phyloP scores from a whole-genome alignment of 2,329 filamentous ascomycete species.

The Phaeosphaeriaceae sp. region DNA sequence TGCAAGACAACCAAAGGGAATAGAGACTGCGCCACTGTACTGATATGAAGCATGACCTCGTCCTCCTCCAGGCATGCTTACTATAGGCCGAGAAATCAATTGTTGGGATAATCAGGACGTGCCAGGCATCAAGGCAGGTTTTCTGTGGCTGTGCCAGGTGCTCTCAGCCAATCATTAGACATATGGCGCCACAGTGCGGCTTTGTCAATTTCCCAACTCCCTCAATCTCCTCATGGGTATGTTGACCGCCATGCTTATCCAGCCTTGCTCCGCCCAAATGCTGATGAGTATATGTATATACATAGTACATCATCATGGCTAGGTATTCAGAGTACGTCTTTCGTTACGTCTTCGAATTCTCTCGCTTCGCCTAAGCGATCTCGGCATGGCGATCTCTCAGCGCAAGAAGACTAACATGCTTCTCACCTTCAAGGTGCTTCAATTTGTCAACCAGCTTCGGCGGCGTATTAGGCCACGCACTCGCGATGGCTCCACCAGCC shows the following conservation, averaged over 20 bases:
- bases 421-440: constrained; percentile 47
- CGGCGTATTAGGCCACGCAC: constrained; percentile 44
- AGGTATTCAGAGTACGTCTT: constrained; percentile 24
- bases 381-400: constrained; percentile 39
- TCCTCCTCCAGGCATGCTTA: constrained; percentile 9
- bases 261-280: constrained; percentile 36
- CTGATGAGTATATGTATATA: constrained; percentile 31
- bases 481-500: constrained; percentile 23
- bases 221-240: constrained; percentile 22
- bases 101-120: constrained; percentile 10
- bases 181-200: constrained; percentile 22
- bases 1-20: neutral
- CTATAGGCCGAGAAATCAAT: constrained; percentile 25
- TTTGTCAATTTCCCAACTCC: constrained; percentile 13
- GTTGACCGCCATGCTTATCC: constrained; percentile 30
- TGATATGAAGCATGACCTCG: constrained; percentile 21
- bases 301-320: constrained; percentile 21
- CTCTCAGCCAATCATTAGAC: constrained; percentile 24
- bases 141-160: constrained; percentile 19
- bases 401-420: constrained; percentile 39
- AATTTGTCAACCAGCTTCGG: constrained; percentile 48
- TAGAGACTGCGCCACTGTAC: constrained; percentile 32
- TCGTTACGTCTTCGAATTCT: constrained; percentile 28
- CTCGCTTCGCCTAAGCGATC: constrained; percentile 18
- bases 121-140: constrained; percentile 10